Conservation (phyloP, 306 rosid genomes). For the Inga leiocalycina region DNA sequence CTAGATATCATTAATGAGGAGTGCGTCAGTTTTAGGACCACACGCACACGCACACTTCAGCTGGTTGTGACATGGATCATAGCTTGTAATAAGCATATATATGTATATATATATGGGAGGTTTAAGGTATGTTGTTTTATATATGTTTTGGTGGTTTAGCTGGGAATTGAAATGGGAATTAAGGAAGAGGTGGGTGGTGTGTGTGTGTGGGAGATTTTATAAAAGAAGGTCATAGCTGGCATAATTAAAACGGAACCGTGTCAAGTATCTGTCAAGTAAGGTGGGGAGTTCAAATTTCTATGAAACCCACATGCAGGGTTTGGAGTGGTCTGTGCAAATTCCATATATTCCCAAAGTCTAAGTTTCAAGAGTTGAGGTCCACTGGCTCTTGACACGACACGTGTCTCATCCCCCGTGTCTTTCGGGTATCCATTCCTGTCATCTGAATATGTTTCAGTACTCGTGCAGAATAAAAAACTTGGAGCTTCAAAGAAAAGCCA, state of each 20-base stretch:
- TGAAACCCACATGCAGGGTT: constrained; percentile 55
- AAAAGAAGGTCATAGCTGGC: constrained; percentile 31
- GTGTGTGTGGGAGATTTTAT: not conserved
- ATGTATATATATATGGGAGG: not conserved
- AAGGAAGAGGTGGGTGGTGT: not conserved
- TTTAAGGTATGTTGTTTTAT: not conserved
- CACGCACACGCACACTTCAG: too few species aligned
- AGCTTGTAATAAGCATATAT: too few species aligned
- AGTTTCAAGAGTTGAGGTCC: constrained; percentile 44
- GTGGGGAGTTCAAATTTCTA: constrained; percentile 45
- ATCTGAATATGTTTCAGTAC: not conserved
- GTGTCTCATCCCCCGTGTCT: constrained; percentile 50
- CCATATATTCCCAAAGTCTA: constrained; percentile 31
- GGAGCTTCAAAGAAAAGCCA: not conserved
- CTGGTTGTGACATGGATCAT: too few species aligned
- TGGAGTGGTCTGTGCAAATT: constrained; percentile 32
- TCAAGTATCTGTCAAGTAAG: constrained; percentile 20
- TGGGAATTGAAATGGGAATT: not conserved
- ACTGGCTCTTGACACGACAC: constrained; percentile 32
- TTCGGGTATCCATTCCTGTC: constrained; percentile 38
- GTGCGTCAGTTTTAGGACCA: not conserved
- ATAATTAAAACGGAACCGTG: constrained; percentile 26
- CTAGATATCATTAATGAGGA: too few species aligned
- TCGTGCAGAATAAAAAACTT: not conserved
- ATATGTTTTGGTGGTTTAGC: not conserved